Evolutionary conservation across 306 rosid genomes (phyloP).

Genomic region (Pyrus communis): DNA sequence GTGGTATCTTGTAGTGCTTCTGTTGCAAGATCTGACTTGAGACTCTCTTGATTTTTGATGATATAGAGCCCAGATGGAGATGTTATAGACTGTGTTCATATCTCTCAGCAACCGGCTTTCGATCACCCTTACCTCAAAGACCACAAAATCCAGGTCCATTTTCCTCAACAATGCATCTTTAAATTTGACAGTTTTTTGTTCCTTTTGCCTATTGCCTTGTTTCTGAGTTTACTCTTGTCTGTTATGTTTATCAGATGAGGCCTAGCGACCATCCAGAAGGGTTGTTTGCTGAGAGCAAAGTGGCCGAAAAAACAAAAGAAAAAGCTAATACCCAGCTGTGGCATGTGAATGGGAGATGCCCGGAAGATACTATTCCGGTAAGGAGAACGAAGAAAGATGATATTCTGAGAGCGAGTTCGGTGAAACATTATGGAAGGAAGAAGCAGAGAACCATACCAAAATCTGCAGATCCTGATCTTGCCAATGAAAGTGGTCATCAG

Average conservation of each 20-base stretch:
- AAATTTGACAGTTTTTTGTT: too few species aligned
- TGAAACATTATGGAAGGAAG: conserved; percentile 83
- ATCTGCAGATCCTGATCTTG: conserved; percentile 92
- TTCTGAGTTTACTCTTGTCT: not conserved
- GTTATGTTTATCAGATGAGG: conserved; percentile 46
- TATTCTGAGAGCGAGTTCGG: conserved; percentile 83
- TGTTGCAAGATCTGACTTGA: conserved; percentile 7
- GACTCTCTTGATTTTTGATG: conserved; percentile 17
- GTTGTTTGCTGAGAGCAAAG: conserved; percentile 64
- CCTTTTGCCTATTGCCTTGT: not conserved
- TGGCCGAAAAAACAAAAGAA: conserved; percentile 40
- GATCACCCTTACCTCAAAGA: conserved; percentile 96
- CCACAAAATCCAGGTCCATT: conserved; percentile 80
- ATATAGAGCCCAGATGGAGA: conserved; percentile 95
- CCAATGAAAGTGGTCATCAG: conserved; percentile 97
- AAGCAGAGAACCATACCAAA: conserved; percentile 66
- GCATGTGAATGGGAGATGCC: conserved; percentile 80
- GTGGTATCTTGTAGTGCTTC: not conserved
- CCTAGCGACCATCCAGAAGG: conserved; percentile 88
- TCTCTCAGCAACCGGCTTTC: conserved; percentile 89
- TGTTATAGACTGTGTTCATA: conserved; percentile 72
- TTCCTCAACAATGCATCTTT: conserved; percentile 7
- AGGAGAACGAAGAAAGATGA: conserved; percentile 85
- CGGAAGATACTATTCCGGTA: conserved; percentile 77
- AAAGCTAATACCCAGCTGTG: conserved; percentile 59